These are phyloP conservation scores for Hibiscus trionum DNA, from an alignment of 345 rosid genomes.

Conservation along the genomic window DNA sequence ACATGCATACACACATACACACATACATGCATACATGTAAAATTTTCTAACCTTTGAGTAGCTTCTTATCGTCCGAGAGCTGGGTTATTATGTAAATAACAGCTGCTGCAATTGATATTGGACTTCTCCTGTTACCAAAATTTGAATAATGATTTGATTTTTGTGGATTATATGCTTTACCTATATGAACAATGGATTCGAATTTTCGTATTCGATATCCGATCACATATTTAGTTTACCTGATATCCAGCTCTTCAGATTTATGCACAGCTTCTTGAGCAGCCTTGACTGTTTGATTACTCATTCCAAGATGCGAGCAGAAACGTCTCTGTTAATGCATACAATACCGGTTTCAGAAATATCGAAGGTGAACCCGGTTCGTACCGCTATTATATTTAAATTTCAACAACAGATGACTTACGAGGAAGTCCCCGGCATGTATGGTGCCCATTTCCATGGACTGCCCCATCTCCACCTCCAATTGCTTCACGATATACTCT, in stretches of 20 bases:
- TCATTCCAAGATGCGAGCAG: slow-evolving; percentile 17
- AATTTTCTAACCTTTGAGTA: slow-evolving; percentile 58
- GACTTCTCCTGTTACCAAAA: slow-evolving; percentile 70
- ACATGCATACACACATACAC: not conserved
- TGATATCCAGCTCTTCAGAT: slow-evolving; percentile 12
- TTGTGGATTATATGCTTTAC: not conserved
- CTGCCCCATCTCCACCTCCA: slow-evolving; percentile 38
- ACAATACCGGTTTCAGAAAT: too few relatives aligned
- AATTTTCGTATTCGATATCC: too few relatives aligned
- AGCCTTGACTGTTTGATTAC: slow-evolving; percentile 14
- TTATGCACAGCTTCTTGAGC: slow-evolving; percentile 16
- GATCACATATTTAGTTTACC: not conserved
- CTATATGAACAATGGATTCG: not conserved
- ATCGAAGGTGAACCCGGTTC: too few relatives aligned
- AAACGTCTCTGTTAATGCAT: slow-evolving; percentile 10
- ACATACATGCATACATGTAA: not conserved
- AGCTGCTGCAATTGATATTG: slow-evolving; percentile 96
- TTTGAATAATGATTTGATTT: not conserved
- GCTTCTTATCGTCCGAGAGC: slow-evolving; percentile 90
- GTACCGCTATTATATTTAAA: too few relatives aligned
- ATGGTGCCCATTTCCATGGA: slow-evolving; percentile 40
- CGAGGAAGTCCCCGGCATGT: slow-evolving; percentile 18
- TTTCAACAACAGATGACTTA: not conserved
- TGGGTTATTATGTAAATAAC: slow-evolving; percentile 88
- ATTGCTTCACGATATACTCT: slow-evolving; percentile 41